phyloP scores from a whole-genome alignment of 352 stramenopile genomes.

The Plasmopara viticola region DNA sequence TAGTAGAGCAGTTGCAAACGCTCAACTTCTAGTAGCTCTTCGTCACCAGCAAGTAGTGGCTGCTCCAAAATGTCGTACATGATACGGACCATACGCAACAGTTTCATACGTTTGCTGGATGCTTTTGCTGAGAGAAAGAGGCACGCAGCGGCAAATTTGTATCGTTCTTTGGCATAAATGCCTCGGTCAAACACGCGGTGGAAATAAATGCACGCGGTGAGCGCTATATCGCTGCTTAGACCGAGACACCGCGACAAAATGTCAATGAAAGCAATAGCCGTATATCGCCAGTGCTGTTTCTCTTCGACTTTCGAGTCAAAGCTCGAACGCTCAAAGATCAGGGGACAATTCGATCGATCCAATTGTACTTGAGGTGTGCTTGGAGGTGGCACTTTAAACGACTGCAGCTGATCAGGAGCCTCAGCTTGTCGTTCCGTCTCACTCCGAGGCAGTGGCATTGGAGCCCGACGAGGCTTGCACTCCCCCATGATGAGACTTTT shows the following conservation, averaged over 20 bases:
- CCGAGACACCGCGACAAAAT: slow-evolving; percentile 61
- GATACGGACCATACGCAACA: slow-evolving; percentile 76
- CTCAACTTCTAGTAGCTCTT: slow-evolving; percentile 83
- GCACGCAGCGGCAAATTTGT: slow-evolving; percentile 76
- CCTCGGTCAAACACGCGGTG: slow-evolving; percentile 75
- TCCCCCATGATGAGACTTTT: slow-evolving; percentile 70
- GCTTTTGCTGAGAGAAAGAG: slow-evolving; percentile 80
- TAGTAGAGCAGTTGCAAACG: slow-evolving; percentile 81
- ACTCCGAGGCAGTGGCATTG: slow-evolving; percentile 44
- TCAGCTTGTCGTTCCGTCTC: slow-evolving; percentile 64
- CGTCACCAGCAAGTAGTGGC: slow-evolving; percentile 58
- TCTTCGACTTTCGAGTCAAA: slow-evolving; percentile 56
- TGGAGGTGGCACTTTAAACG: slow-evolving; percentile 57
- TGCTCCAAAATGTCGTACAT: slow-evolving; percentile 83
- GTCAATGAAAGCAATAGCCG: slow-evolving; percentile 75
- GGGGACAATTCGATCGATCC: slow-evolving; percentile 66
- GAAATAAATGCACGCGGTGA: slow-evolving; percentile 75
- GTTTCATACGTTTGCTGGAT: slow-evolving; percentile 82
- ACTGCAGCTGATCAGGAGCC: slow-evolving; percentile 60
- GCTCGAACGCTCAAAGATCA: slow-evolving; percentile 58
- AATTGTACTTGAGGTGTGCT: slow-evolving; percentile 43
- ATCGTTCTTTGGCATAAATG: slow-evolving; percentile 73
- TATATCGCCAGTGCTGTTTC: slow-evolving; percentile 82
- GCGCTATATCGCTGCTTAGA: slow-evolving; percentile 56
- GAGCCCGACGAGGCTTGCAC: slow-evolving; percentile 48